Base-by-base conservation (phyloP, 1,139 yeast species). In the Geotrichum reessii region DNA sequence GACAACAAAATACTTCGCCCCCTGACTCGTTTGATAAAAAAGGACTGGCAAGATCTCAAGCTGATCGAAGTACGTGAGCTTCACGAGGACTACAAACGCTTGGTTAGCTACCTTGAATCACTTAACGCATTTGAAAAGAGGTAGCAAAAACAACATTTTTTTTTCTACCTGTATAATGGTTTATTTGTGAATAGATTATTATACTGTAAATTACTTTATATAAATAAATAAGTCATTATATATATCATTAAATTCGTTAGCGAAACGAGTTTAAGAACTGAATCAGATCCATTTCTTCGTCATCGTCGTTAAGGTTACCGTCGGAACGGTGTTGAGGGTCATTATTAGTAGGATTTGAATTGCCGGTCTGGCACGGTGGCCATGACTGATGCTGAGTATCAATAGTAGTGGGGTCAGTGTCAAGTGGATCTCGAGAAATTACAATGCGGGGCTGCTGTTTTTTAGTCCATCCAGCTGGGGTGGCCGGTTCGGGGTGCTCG, bases 61-160 rank as follows among this genome's bases (percentile, higher is more conserved):
- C 48, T 74, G 21, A 65, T 67, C 1, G 78, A 76, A 24, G 65
- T 76, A 28, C 66, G 64, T 46, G 69, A 64, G 33, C 66, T 76
- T 42, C 71, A 73, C 52, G 62, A 64, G 2, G 79, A 76, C 54
- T 76, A 76, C 62, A 71, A 69, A 56, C 66, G 75, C 19, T 63
- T 75, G 48, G 75, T 65, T 47, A 62, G 62, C 52, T 65, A 65
- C 57, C 58, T 71, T 42, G 63, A 65, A 57, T 57, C 64, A n/a
- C 63, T 66, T 5, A 62, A 65, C 55, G 73, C 71, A 53, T 71
- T 71, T 64, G 68, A 69, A 50, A 65, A 65, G 46, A 52, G 40
- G 14, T 22, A 33, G 48, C 4, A 25, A 19, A 3, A 46, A 17
- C 31, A n/a, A 14, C 5, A n/a, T n/a, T 14, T 8, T 8, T 31